Evolutionary conservation across 495 filamentous ascomycete species (phyloP), one percentile per base, ranked within the genome.

Genomic region (Neurospora sp.): DNA sequence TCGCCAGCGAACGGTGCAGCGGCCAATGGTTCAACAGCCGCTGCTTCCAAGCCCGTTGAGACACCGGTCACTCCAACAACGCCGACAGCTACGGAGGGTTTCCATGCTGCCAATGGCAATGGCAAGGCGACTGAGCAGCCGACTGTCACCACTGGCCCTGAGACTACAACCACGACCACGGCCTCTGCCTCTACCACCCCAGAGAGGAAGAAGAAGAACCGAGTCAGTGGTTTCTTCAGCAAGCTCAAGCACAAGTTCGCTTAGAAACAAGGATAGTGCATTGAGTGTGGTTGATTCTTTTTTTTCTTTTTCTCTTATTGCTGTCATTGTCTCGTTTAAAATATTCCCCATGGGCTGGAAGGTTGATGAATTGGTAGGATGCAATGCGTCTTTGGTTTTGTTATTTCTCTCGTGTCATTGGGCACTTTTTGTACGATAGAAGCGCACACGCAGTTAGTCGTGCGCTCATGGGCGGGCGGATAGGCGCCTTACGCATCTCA

Each of bases 201-300:
- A n/a, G 81, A 85, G 71, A 83, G 80, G 77, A 86, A 87, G 80
- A 88, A 87, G 86, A 90, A 87, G 84, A 85, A 87, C 80, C 87
- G 89, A 78, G 76, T 89, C 71, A 85, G 80, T 70, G 82, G 85
- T 74, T 81, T 91, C 73, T 86, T 91, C 71, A 84, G 82, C 75
- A 87, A 85, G 78, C 70, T 91, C 66, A 90, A 88, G 84, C 84
- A 84, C 70, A 90, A 85, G 81, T 76, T 90, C 39, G 74, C 78
- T 53, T 73, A 80, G 22, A 40, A 46, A 71, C 73, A 81, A 81
- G 77, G 73, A 79, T 68, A 80, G 79, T 75, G 71, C 72, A 10
- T 74, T 31, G 66, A 53, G 68, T 75, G 75, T 80, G 16, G 40
- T 39, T 69, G 72, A 44, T 70, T 48, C 70, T 2, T 68, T 70